Percentiles rank a stretch among this genome's conserved stretches.
These are phyloP conservation scores for Mesembryanthemum crystallinum DNA, from an alignment of 148 eudicot species.

Conservation along the genomic window DNA sequence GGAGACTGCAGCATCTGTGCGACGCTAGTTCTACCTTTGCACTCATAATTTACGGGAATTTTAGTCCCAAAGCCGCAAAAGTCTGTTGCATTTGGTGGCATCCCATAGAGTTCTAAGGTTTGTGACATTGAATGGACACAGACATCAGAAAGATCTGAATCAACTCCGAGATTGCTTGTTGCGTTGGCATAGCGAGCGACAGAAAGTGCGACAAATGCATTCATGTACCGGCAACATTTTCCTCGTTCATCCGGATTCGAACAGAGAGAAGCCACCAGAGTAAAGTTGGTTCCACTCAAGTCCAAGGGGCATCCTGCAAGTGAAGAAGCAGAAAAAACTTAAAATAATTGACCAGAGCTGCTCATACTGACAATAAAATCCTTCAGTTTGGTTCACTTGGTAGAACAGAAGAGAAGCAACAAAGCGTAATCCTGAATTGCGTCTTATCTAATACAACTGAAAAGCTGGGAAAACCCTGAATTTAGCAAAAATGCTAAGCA, in stretches of 20 bases:
- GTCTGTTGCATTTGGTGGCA: conserved; percentile 59
- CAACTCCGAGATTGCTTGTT: conserved; percentile 68
- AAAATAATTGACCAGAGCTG: not conserved
- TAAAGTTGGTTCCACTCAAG: conserved; percentile 64
- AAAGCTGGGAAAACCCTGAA: not conserved
- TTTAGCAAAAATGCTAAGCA: not conserved
- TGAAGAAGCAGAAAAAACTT: conserved; percentile 1
- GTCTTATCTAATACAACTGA: not conserved
- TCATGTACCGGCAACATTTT: conserved; percentile 89
- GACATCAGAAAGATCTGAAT: conserved; percentile 46
- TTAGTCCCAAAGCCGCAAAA: conserved; percentile 87
- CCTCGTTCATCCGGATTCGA: conserved; percentile 58
- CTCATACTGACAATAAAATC: not conserved
- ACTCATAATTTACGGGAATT: conserved; percentile 75
- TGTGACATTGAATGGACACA: conserved; percentile 67
- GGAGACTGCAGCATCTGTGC: conserved; percentile 86
- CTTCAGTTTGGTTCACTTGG: not conserved
- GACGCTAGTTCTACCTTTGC: conserved; percentile 75
- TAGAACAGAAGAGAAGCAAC: not conserved
- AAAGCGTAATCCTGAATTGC: not conserved
- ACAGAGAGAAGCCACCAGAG: conserved; percentile 68
- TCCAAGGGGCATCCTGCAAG: conserved; percentile 85
- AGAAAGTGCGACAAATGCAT: conserved; percentile 73
- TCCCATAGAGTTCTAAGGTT: conserved; percentile 69
- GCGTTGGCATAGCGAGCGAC: conserved; percentile 70